These are phyloP conservation scores for Zoysia japonica DNA, from an alignment of 176 grass and related monocot genomes.

Conservation along the genomic window DNA sequence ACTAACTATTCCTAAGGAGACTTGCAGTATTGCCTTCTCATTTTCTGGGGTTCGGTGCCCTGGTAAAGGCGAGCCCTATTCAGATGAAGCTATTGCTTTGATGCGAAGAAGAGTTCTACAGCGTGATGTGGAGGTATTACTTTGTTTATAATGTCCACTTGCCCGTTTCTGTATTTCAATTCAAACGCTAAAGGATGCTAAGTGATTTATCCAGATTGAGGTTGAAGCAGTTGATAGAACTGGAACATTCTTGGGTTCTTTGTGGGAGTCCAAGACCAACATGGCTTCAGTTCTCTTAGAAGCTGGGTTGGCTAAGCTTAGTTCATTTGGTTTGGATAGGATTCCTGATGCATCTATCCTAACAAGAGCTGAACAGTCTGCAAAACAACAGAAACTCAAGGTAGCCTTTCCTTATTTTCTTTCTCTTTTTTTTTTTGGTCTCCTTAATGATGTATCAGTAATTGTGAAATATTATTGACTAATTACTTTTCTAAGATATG, in stretches of 20 bases:
- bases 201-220: conserved; percentile 57
- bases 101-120: conserved; percentile 71
- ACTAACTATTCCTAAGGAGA: conserved; percentile 61
- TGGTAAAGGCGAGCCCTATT: conserved; percentile 57
- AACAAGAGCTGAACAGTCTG: conserved; percentile 55
- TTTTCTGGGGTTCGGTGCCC: conserved; percentile 71
- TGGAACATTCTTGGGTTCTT: conserved; percentile 89
- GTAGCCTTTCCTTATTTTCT: conserved; percentile 11
- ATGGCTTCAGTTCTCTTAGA: conserved; percentile 69
- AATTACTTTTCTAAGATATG: conserved; percentile 48
- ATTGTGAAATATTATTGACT: no score
- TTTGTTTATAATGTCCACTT: background rate
- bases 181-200: background rate
- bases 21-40: conserved; percentile 62
- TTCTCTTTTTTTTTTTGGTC: background rate
- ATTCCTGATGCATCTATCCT: conserved; percentile 61
- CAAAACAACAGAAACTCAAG: conserved; percentile 75
- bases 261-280: conserved; percentile 81
- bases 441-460: background rate
- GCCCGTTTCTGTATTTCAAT: background rate
- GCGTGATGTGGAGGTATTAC: conserved; percentile 60
- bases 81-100: conserved; percentile 57
- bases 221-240: conserved; percentile 82
- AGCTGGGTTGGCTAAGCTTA: conserved; percentile 72
- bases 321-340: conserved; percentile 62